These are phyloP conservation scores for Giardia duodenalis DNA, from an alignment of 208 protist species.

Conservation along the genomic window DNA sequence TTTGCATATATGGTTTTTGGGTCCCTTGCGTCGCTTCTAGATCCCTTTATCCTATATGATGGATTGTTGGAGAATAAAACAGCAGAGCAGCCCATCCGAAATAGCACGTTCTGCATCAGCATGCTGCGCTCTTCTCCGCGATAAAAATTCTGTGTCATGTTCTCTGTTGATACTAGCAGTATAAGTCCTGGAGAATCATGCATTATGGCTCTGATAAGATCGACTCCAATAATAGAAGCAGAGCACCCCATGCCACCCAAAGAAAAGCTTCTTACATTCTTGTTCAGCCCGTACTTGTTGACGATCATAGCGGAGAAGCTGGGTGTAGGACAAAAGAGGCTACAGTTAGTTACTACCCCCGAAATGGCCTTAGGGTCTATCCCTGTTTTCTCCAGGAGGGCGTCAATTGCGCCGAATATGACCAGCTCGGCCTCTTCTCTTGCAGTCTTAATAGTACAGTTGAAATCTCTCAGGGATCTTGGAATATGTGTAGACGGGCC, in stretches of 20 bases:
- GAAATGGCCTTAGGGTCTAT: background rate
- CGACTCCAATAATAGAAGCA: conserved; percentile 9
- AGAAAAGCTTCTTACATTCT: background rate
- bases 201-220: conserved; percentile 27
- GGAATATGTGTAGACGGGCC: conserved; percentile 48
- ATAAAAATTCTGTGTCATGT: conserved; percentile 30
- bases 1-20: conserved; percentile 16
- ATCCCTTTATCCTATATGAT: background rate
- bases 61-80: conserved; percentile 6
- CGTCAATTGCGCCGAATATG: conserved; percentile 41
- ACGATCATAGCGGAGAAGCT: conserved; percentile 27
- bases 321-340: background rate
- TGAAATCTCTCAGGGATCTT: background rate
- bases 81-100: conserved; percentile 24
- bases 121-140: conserved; percentile 19
- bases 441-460: conserved; percentile 39
- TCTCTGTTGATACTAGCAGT: conserved; percentile 31
- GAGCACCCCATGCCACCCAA: conserved; percentile 27
- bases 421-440: conserved; percentile 42
- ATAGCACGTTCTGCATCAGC: conserved; percentile 33
- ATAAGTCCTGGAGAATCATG: background rate
- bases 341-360: conserved; percentile 15
- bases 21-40: too few species aligned
- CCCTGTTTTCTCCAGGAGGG: conserved; percentile 44
- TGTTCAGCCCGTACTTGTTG: conserved; percentile 8